These are phyloP conservation scores for Suillus tomentosus DNA, from an alignment of 768 basidiomycete species.

Conservation along the genomic window DNA sequence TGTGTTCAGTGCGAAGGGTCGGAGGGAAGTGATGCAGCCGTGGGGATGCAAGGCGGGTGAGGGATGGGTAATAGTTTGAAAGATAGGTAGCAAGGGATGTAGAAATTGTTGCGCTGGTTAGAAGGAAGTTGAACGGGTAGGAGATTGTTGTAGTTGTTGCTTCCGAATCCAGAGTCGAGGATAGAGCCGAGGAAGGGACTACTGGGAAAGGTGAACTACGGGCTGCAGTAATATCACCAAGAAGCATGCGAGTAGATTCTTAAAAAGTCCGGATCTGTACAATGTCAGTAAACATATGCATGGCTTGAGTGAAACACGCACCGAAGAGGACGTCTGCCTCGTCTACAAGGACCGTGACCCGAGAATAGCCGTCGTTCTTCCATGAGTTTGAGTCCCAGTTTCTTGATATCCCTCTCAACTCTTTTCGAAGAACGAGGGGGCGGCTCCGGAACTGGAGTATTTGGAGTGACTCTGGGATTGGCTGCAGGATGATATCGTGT, in stretches of 20 bases:
- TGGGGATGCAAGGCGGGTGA: slow-evolving; percentile 79
- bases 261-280: slow-evolving; percentile 78
- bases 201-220: slow-evolving; percentile 33
- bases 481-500: too few relatives aligned
- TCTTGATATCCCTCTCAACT: too few relatives aligned
- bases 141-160: slow-evolving; percentile 24
- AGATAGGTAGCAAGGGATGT: slow-evolving; percentile 69
- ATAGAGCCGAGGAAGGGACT: slow-evolving; percentile 22
- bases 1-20: slow-evolving; percentile 70
- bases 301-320: slow-evolving; percentile 32
- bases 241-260: slow-evolving; percentile 65
- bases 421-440: too few relatives aligned
- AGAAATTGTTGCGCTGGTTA: slow-evolving; percentile 91
- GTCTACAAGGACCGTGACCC: slow-evolving; percentile 53
- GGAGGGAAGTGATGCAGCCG: slow-evolving; percentile 77
- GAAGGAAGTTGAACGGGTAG: slow-evolving; percentile 79
- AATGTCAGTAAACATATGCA: slow-evolving; percentile 4
- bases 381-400: too few relatives aligned
- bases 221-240: slow-evolving; percentile 70
- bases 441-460: too few relatives aligned
- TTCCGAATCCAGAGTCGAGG: slow-evolving; percentile 12
- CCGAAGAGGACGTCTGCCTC: slow-evolving; percentile 92
- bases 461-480: too few relatives aligned
- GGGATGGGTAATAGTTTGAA: slow-evolving; percentile 56
- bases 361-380: too few relatives aligned